Base-by-base conservation (phyloP, 108 stramenopile genomes). In the Conticribra guillardii region DNA sequence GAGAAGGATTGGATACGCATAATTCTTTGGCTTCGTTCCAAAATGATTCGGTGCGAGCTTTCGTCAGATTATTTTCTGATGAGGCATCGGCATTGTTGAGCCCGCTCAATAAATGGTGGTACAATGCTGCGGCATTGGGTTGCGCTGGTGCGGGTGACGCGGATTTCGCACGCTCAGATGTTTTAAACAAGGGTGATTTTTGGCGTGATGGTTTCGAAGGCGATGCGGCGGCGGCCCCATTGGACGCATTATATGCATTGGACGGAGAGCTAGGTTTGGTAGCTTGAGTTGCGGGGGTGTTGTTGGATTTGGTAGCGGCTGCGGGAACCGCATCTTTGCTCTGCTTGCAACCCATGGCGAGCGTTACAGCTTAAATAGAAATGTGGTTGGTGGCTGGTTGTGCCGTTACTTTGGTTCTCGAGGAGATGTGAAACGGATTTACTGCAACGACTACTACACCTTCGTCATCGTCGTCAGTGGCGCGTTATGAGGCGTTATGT, bases 1-100 rank as follows among this genome's bases (percentile, higher is more conserved):
- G 48, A 15, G 64, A 37, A 55, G 76, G 62, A 23, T 56, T 0
- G 17, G 33, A 22, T 3, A 23, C 31, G 29, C 61, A 63, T 32
- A 76, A 60, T 34, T 47, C 11, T 14, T 23, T 9, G 23, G 76
- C 76, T n/a, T 50, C 55, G 24, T 54, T 33, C 76, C 76, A 77
- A 56, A 77, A 77, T 2, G 48, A 37, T 15, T 19, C 61, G 2
- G 71, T 54, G 24, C 16, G 53, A 15, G 71, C 71, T n/a, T n/a
- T n/a, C n/a, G n/a, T n/a, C n/a, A n/a, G n/a, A n/a, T n/a, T n/a
- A n/a, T n/a, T n/a, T n/a, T 41, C 28, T 14, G 54, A 32, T 18
- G 54, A 34, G 34, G 37, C 37, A 41, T 41, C 11, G 37, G 37
- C 37, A 11, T 41, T 41, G 37, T 18, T 14, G 19, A 51, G 50